Evolutionary conservation across 345 rosid genomes (phyloP).

Genomic region (Stellera chamaejasme): DNA sequence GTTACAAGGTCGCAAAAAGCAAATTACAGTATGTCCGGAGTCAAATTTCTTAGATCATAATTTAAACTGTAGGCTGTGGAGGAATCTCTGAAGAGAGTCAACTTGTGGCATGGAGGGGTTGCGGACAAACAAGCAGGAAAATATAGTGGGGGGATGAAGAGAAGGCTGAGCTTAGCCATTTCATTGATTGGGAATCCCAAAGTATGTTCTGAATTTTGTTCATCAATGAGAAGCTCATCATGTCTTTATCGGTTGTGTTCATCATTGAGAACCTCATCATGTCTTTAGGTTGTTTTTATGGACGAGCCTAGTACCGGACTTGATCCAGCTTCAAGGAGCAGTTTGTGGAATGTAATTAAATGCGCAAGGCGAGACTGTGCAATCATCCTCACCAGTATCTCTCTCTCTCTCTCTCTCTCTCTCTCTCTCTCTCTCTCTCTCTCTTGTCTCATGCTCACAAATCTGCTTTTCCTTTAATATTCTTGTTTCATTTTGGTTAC

Average conservation of each 20-base stretch:
- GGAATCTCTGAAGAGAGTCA: conserved; percentile 65
- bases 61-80: conserved; percentile 57
- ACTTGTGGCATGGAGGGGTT: conserved; percentile 67
- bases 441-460: too few relatives aligned
- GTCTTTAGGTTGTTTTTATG: conserved; percentile 72
- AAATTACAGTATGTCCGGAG: too few relatives aligned
- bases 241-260: conserved; percentile 47
- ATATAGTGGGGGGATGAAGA: conserved; percentile 93
- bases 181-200: conserved; percentile 88
- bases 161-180: conserved; percentile 88
- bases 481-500: too few relatives aligned
- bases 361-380: conserved; percentile 59
- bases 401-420: background rate
- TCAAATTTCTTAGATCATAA: too few relatives aligned
- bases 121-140: conserved; percentile 77
- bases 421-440: background rate
- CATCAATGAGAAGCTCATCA: background rate
- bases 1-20: too few relatives aligned
- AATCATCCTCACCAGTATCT: conserved; percentile 68
- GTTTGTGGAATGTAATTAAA: conserved; percentile 74
- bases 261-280: conserved; percentile 24
- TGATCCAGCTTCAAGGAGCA: conserved; percentile 87
- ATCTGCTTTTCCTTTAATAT: too few relatives aligned
- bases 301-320: conserved; percentile 93
- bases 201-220: conserved; percentile 24